Conservation (phyloP, 2,329 filamentous ascomycete genomes). For the Cytospora piceae region DNA sequence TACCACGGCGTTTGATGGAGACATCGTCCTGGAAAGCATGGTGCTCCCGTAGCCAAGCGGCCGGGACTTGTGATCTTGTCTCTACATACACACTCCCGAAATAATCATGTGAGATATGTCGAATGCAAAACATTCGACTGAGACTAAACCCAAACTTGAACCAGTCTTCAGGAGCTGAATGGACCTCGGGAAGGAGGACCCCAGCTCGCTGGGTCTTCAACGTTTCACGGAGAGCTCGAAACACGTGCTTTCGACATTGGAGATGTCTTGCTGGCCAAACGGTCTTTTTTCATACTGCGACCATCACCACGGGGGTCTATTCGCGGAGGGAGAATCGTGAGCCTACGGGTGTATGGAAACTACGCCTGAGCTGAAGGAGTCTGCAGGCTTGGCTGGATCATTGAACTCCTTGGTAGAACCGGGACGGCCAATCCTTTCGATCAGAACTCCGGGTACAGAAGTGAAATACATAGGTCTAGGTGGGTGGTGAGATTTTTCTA, state of each 20-base stretch:
- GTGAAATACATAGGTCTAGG: no score
- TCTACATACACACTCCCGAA: conserved; percentile 6
- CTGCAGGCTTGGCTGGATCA: background rate
- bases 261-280: background rate
- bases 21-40: background rate
- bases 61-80: background rate
- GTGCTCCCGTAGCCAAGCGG: background rate
- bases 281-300: background rate
- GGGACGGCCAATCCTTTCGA: no score
- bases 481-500: background rate
- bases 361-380: background rate
- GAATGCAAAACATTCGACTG: background rate
- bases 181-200: background rate
- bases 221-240: background rate
- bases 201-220: conserved; percentile 3
- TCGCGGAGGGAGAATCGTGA: background rate
- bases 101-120: conserved; percentile 13
- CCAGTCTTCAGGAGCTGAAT: conserved; percentile 2
- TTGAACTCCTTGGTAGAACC: background rate
- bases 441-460: no score
- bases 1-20: background rate
- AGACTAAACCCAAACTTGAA: conserved; percentile 1
- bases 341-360: background rate
- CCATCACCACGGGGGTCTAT: background rate
- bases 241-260: background rate